phyloP scores from a whole-genome alignment of 2,329 filamentous ascomycete species.

The Aspergillus sp. region DNA sequence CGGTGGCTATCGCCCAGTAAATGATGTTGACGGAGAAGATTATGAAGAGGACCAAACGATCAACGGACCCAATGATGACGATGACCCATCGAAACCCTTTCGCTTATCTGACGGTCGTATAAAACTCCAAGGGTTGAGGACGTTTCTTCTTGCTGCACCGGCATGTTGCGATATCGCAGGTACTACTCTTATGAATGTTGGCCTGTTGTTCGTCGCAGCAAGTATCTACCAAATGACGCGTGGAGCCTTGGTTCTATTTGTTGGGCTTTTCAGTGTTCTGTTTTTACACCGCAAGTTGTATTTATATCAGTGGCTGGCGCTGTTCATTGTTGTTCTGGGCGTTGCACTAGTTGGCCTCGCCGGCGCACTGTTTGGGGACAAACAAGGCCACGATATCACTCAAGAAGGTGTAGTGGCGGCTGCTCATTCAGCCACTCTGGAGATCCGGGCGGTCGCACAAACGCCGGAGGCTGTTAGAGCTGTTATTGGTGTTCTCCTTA shows the following conservation, averaged over 20 bases:
- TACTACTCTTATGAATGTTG: slow-evolving; percentile 96
- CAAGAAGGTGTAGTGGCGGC: slow-evolving; percentile 27
- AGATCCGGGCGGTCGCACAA: slow-evolving; percentile 41
- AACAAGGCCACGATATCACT: slow-evolving; percentile 38
- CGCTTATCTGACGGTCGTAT: slow-evolving; percentile 57
- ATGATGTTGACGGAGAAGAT: slow-evolving; percentile 48
- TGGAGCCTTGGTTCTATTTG: slow-evolving; percentile 90
- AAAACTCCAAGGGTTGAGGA: slow-evolving; percentile 66
- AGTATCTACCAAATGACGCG: slow-evolving; percentile 99
- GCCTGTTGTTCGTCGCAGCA: slow-evolving; percentile 87
- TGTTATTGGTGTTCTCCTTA: slow-evolving; percentile 80
- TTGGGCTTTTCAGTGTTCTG: slow-evolving; percentile 89
- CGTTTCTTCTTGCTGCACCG: slow-evolving; percentile 76
- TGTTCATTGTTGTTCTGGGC: slow-evolving; percentile 82
- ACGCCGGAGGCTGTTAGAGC: slow-evolving; percentile 64
- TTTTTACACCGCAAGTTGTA: slow-evolving; percentile 79
- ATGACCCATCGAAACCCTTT: slow-evolving; percentile 54
- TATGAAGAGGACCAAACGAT: slow-evolving; percentile 47
- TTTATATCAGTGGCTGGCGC: slow-evolving; percentile 88
- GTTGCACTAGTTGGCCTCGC: slow-evolving; percentile 89
- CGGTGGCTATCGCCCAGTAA: slow-evolving; percentile 67
- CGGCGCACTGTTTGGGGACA: slow-evolving; percentile 73
- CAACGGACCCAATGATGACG: slow-evolving; percentile 45
- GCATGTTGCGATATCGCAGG: slow-evolving; percentile 92
- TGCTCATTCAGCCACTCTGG: slow-evolving; percentile 44